These are phyloP conservation scores for Thielaviopsis ethacetica DNA, from an alignment of 2,329 filamentous ascomycete species.

Conservation along the genomic window DNA sequence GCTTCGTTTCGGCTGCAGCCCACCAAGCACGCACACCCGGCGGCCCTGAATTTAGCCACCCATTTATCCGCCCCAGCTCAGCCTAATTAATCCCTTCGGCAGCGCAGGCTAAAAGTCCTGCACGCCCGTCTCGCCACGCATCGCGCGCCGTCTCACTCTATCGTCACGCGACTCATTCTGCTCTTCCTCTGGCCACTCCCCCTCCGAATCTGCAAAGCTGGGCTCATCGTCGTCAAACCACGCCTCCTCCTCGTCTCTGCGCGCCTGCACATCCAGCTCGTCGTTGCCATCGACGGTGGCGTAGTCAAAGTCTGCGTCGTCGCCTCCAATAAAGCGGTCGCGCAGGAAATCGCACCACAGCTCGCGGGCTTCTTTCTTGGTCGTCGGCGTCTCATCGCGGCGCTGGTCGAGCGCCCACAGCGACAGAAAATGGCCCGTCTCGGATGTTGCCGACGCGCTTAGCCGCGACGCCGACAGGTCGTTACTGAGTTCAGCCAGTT, in stretches of 20 bases:
- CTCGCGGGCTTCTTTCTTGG: conserved; percentile 45
- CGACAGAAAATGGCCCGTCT: background rate
- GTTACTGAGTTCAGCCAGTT: conserved; percentile 32
- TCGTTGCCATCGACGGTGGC: conserved; percentile 51
- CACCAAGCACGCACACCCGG: no score
- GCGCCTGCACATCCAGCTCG: conserved; percentile 42
- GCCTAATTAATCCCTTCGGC: background rate
- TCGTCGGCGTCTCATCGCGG: background rate
- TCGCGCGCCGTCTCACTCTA: conserved; percentile 9
- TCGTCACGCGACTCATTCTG: conserved; percentile 22
- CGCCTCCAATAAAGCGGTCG: conserved; percentile 56
- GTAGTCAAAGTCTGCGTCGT: conserved; percentile 70
- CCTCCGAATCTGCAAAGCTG: conserved; percentile 30
- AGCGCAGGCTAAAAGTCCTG: conserved; percentile 47
- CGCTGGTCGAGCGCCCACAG: background rate
- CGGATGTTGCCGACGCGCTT: background rate
- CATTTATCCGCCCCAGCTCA: background rate
- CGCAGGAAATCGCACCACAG: conserved; percentile 60
- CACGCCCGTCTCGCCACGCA: conserved; percentile 48
- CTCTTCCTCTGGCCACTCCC: background rate
- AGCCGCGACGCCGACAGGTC: background rate
- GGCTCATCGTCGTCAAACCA: conserved; percentile 74
- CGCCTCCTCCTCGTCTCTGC: conserved; percentile 48
- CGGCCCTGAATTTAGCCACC: background rate
- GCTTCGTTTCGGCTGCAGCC: no score